Evolutionary conservation across 768 basidiomycete genomes (phyloP).

Genomic region (Galerina marginata): DNA sequence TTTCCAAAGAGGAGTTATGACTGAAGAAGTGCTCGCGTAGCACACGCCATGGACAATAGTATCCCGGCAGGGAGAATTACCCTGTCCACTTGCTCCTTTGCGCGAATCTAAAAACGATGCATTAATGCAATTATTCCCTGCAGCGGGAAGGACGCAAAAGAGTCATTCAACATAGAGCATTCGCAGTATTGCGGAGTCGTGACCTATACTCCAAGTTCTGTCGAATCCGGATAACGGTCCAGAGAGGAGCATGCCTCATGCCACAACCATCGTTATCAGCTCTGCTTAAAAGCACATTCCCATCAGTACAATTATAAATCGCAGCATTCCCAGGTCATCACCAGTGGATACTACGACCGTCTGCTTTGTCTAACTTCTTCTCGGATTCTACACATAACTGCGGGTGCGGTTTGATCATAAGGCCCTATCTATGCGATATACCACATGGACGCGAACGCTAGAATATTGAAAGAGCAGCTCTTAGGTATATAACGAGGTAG

Average conservation of each 20-base stretch:
- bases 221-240: too few relatives aligned
- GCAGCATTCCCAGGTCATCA: slow-evolving; percentile 5
- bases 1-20: neutral
- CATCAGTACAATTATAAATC: slow-evolving; percentile 12
- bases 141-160: too few relatives aligned
- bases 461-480: neutral
- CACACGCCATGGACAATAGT: too few relatives aligned
- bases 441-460: slow-evolving; percentile 18
- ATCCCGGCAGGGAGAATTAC: too few relatives aligned
- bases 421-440: slow-evolving; percentile 11
- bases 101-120: too few relatives aligned
- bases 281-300: slow-evolving; percentile 9
- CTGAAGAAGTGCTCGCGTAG: neutral
- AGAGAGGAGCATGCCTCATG: too few relatives aligned
- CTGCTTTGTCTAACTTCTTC: slow-evolving; percentile 10
- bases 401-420: slow-evolving; percentile 16
- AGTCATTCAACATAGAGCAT: neutral
- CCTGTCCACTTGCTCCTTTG: too few relatives aligned
- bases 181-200: neutral
- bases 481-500: slow-evolving; percentile 7
- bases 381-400: slow-evolving; percentile 3
- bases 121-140: too few relatives aligned
- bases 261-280: neutral
- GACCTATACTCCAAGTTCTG: too few relatives aligned
- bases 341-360: slow-evolving; percentile 8